Evolutionary conservation across 2,329 filamentous ascomycete species (phyloP).

Genomic region (Hypocrella siamensis): DNA sequence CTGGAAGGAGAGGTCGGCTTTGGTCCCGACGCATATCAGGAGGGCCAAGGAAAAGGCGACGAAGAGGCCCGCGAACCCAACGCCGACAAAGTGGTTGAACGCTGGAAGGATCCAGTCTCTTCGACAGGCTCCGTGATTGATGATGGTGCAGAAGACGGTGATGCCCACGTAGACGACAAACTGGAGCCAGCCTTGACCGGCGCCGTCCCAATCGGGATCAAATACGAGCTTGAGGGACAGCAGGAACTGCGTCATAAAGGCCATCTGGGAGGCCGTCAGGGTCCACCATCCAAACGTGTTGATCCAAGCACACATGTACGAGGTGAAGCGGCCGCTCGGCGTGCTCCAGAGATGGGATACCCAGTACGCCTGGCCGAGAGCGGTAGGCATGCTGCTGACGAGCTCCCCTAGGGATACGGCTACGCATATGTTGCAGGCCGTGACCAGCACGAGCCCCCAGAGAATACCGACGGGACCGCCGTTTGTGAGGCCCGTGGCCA

Average conservation of each 20-base stretch:
- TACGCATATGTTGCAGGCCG: slow-evolving; percentile 34
- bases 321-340: slow-evolving; percentile 28
- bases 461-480: slow-evolving; percentile 38
- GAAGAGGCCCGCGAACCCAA: slow-evolving; percentile 35
- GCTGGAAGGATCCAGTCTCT: slow-evolving; percentile 20
- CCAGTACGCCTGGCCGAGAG: slow-evolving; percentile 45
- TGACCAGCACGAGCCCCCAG: slow-evolving; percentile 38
- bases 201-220: slow-evolving; percentile 27
- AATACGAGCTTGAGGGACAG: slow-evolving; percentile 41
- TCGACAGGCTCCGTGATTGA: slow-evolving; percentile 37
- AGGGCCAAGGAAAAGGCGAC: slow-evolving; percentile 33
- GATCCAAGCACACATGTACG: slow-evolving; percentile 44
- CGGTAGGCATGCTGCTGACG: slow-evolving; percentile 42
- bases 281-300: slow-evolving; percentile 46
- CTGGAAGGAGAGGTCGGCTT: slow-evolving; percentile 27
- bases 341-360: slow-evolving; percentile 20
- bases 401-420: slow-evolving; percentile 40
- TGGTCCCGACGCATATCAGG: slow-evolving; percentile 33
- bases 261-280: slow-evolving; percentile 36
- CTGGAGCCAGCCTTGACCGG: slow-evolving; percentile 31
- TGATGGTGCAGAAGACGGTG: slow-evolving; percentile 27
- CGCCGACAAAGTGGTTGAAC: slow-evolving; percentile 40
- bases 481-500: slow-evolving; percentile 32
- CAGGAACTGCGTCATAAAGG: slow-evolving; percentile 42
- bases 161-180: slow-evolving; percentile 39